Evolutionary conservation across 2,329 filamentous ascomycete species (phyloP).

Genomic region (Beauveria pseudobassiana): DNA sequence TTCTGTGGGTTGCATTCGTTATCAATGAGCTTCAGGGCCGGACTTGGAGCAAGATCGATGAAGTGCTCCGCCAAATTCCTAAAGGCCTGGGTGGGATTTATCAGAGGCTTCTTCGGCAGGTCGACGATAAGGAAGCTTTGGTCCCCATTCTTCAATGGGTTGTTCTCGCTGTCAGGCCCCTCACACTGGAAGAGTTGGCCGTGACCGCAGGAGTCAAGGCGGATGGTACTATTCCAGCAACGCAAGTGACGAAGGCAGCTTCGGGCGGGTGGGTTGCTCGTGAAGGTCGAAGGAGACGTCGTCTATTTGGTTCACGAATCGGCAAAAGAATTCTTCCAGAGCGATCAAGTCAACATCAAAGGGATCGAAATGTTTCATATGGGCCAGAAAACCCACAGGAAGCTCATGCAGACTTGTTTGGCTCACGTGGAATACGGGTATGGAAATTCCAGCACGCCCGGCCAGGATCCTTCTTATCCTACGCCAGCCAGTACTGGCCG

Average conservation of each 20-base stretch:
- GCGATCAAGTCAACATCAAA: not conserved
- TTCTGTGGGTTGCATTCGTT: constrained; percentile 20
- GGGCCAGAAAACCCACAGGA: not conserved
- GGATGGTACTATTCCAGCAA: no score
- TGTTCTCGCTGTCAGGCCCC: constrained; percentile 18
- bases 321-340: not conserved
- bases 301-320: not conserved
- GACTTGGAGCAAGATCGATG: constrained; percentile 14
- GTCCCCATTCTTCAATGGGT: constrained; percentile 20
- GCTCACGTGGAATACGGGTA: not conserved
- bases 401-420: not conserved
- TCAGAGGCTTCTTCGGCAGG: constrained; percentile 16
- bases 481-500: not conserved
- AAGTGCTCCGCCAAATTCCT: constrained; percentile 17
- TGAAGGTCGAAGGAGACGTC: not conserved
- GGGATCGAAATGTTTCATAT: not conserved
- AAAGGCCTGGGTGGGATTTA: constrained; percentile 19
- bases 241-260: no score
- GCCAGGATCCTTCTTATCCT: not conserved
- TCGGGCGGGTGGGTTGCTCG: not conserved
- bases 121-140: constrained; percentile 17
- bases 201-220: constrained; percentile 5
- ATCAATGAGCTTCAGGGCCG: constrained; percentile 16
- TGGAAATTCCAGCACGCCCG: no score
- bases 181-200: constrained; percentile 19